These are phyloP conservation scores for Peniophora sp. DNA, from an alignment of 1,284 basidiomycete genomes.

Conservation along the genomic window DNA sequence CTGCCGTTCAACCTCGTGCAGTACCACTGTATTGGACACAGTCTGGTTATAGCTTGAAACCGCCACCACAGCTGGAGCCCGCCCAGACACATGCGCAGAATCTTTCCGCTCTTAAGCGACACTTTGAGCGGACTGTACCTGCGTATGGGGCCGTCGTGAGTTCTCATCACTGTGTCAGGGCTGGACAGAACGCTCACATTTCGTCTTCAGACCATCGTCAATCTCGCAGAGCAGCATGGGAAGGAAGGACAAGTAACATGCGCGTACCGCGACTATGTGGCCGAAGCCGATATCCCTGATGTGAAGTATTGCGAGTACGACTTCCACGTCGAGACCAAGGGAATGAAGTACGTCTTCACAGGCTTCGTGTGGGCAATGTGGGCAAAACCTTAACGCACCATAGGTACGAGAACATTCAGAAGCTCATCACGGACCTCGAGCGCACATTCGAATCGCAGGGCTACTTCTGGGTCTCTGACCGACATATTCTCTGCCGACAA, in stretches of 20 bases:
- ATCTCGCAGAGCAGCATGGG: conserved; percentile 86
- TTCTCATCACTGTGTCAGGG: no score
- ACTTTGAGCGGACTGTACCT: conserved; percentile 64
- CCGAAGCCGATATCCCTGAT: conserved; percentile 52
- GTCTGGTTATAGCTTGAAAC: conserved; percentile 79
- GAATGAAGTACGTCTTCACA: conserved; percentile 66
- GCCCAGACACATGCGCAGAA: conserved; percentile 75
- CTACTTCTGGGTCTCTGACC: conserved; percentile 82
- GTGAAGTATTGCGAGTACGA: conserved; percentile 79
- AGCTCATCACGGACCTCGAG: conserved; percentile 65
- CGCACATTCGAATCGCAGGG: conserved; percentile 74
- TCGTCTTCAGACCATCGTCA: conserved; percentile 61
- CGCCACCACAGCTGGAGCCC: conserved; percentile 69
- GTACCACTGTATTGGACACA: conserved; percentile 90
- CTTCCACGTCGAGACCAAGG: conserved; percentile 86
- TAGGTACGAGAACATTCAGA: conserved; percentile 86
- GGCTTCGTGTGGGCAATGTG: no score
- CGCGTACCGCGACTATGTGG: conserved; percentile 69
- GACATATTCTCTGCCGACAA: conserved; percentile 70
- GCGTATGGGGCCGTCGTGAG: conserved; percentile 75
- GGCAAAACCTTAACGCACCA: no score
- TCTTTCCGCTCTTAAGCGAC: conserved; percentile 60
- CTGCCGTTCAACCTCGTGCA: conserved; percentile 19
- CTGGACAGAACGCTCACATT: background rate
- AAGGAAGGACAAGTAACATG: conserved; percentile 80